Evolutionary conservation across 2,329 filamentous ascomycete genomes (phyloP).

Genomic region (Colletotrichum caudatum): DNA sequence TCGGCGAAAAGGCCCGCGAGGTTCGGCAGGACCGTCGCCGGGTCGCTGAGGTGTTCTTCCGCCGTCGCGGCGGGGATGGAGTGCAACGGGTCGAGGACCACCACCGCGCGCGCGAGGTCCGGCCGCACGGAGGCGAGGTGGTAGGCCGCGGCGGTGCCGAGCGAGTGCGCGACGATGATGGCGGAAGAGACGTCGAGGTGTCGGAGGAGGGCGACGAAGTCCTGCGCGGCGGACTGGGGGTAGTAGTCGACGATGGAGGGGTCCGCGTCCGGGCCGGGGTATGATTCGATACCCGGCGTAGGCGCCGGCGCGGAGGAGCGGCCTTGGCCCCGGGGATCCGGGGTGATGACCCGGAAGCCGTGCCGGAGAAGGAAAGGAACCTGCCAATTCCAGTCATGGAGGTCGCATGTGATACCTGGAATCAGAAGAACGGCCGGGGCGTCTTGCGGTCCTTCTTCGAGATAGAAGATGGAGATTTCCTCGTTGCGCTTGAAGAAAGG

Average conservation of each 20-base stretch:
- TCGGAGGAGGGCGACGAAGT: slow-evolving; percentile 21
- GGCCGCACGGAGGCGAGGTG: slow-evolving; percentile 24
- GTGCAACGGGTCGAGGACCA: slow-evolving; percentile 28
- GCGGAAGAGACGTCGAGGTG: slow-evolving; percentile 16
- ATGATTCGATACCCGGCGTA: slow-evolving; percentile 13
- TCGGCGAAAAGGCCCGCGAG: neutral
- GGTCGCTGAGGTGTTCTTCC: slow-evolving; percentile 12
- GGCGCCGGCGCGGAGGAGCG: slow-evolving; percentile 21
- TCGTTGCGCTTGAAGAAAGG: slow-evolving; percentile 22
- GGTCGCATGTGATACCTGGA: slow-evolving; percentile 19
- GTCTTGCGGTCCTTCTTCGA: slow-evolving; percentile 26
- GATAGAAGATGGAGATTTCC: slow-evolving; percentile 27
- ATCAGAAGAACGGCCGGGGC: slow-evolving; percentile 2
- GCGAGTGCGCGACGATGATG: slow-evolving; percentile 24
- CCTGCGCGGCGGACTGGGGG: slow-evolving; percentile 27
- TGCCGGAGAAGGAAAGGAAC: slow-evolving; percentile 15
- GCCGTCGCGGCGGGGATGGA: neutral
- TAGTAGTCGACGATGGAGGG: slow-evolving; percentile 28
- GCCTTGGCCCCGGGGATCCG: slow-evolving; percentile 28
- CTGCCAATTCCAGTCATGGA: slow-evolving; percentile 33
- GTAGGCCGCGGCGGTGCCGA: slow-evolving; percentile 22
- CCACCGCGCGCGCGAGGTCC: slow-evolving; percentile 19
- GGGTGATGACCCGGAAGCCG: slow-evolving; percentile 25
- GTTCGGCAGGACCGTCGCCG: neutral
- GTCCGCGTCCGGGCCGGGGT: slow-evolving; percentile 14